Percentiles rank a stretch among this genome's conserved stretches.
Evolutionary conservation across 768 basidiomycete genomes (phyloP).

Genomic region (Suillus paluster): DNA sequence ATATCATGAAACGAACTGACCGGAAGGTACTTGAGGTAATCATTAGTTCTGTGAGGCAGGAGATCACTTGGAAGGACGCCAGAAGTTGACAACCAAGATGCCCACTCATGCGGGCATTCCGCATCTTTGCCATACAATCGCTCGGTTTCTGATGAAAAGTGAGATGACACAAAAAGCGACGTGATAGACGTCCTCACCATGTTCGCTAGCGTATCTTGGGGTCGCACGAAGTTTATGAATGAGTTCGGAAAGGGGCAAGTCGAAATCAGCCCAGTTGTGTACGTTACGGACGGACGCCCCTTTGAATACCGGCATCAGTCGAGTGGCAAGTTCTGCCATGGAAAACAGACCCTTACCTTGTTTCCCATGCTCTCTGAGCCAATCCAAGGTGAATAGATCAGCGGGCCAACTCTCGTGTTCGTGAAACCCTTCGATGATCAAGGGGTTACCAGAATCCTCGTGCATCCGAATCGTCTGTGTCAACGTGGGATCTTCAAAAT

Average conservation of each 20-base stretch:
- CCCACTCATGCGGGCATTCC: slow-evolving; percentile 69
- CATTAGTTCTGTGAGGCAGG: slow-evolving; percentile 55
- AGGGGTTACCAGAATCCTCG: slow-evolving; percentile 57
- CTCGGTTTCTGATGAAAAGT: slow-evolving; percentile 49
- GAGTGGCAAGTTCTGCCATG: background rate
- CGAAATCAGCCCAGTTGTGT: slow-evolving; percentile 56
- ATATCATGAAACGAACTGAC: slow-evolving; percentile 44
- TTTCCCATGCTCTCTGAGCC: slow-evolving; percentile 46
- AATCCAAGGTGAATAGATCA: slow-evolving; percentile 57
- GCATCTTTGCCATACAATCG: slow-evolving; percentile 81
- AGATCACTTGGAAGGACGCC: slow-evolving; percentile 56
- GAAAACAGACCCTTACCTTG: slow-evolving; percentile 21
- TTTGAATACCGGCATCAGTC: slow-evolving; percentile 31
- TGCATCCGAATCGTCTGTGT: slow-evolving; percentile 43
- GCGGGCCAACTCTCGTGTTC: slow-evolving; percentile 57
- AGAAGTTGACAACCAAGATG: slow-evolving; percentile 55
- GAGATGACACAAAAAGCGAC: background rate
- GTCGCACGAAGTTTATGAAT: slow-evolving; percentile 46
- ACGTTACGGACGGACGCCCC: slow-evolving; percentile 69
- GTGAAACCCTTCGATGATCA: slow-evolving; percentile 69
- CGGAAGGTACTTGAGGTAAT: slow-evolving; percentile 63
- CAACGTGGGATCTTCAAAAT: slow-evolving; percentile 32
- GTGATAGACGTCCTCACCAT: slow-evolving; percentile 38
- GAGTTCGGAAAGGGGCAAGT: slow-evolving; percentile 57
- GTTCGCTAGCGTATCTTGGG: slow-evolving; percentile 38